phyloP scores from a whole-genome alignment of 768 basidiomycete species.

The Pleurotus cornucopiae region DNA sequence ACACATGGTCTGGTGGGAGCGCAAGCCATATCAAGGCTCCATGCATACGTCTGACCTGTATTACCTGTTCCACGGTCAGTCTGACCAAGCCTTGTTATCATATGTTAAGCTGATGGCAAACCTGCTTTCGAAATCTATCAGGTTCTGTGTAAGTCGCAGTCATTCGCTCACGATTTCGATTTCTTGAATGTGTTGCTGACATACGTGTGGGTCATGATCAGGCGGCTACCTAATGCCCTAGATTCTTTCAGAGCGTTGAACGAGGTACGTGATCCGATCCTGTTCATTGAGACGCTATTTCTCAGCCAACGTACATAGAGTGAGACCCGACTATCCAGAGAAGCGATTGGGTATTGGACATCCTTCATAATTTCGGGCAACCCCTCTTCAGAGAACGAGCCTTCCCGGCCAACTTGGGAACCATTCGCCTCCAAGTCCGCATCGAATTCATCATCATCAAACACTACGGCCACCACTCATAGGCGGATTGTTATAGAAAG shows the following conservation, averaged over 20 bases:
- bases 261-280: slow-evolving; percentile 17
- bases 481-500: slow-evolving; percentile 21
- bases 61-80: slow-evolving; percentile 37
- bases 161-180: too few relatives aligned
- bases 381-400: slow-evolving; percentile 19
- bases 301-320: slow-evolving; percentile 19
- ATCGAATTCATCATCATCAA: too few relatives aligned
- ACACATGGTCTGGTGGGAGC: slow-evolving; percentile 32
- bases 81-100: not conserved
- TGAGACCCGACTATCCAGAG: slow-evolving; percentile 29
- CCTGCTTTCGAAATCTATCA: slow-evolving; percentile 16
- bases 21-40: slow-evolving; percentile 31
- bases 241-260: slow-evolving; percentile 34
- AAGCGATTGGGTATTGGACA: slow-evolving; percentile 41
- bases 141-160: slow-evolving; percentile 14
- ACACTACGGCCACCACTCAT: slow-evolving; percentile 7
- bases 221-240: slow-evolving; percentile 25
- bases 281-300: not conserved
- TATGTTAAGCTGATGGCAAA: not conserved
- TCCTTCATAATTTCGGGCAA: slow-evolving; percentile 30
- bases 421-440: slow-evolving; percentile 12
- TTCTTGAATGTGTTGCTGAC: too few relatives aligned
- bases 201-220: slow-evolving; percentile 3
- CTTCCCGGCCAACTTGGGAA: slow-evolving; percentile 22
- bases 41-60: slow-evolving; percentile 42